Evolutionary conservation across 345 rosid species (phyloP).

Genomic region (Salix viminalis): DNA sequence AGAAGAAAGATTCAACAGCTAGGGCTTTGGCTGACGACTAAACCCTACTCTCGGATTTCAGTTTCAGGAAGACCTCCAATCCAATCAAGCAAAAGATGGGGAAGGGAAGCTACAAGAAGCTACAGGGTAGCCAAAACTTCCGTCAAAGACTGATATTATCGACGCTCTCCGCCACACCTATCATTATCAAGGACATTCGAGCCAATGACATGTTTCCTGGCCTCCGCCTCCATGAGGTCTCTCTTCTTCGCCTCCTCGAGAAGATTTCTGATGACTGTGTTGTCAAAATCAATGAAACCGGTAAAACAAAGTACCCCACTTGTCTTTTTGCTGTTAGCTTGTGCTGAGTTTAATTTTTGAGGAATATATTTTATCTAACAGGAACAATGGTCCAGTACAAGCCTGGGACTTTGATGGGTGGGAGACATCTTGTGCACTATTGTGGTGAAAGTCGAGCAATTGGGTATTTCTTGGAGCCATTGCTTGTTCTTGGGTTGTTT

Average conservation of each 20-base stretch:
- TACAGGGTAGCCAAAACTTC: slow-evolving; percentile 71
- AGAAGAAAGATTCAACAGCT: not conserved
- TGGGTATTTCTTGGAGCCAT: slow-evolving; percentile 83
- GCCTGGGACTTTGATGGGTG: slow-evolving; percentile 83
- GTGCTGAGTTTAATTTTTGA: not conserved
- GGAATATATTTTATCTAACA: slow-evolving; percentile 17
- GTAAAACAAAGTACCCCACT: slow-evolving; percentile 18
- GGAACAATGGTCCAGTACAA: slow-evolving; percentile 66
- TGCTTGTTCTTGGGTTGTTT: slow-evolving; percentile 71
- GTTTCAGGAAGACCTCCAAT: not conserved
- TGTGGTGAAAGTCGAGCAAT: slow-evolving; percentile 73
- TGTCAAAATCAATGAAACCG: slow-evolving; percentile 72
- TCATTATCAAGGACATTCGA: slow-evolving; percentile 64
- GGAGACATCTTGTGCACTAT: slow-evolving; percentile 59
- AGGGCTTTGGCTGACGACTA: not conserved
- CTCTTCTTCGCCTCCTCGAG: slow-evolving; percentile 77
- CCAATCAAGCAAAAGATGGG: slow-evolving; percentile 35
- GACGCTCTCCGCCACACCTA: slow-evolving; percentile 57
- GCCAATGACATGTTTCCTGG: slow-evolving; percentile 66
- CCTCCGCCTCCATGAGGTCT: slow-evolving; percentile 69
- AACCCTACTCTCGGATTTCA: not conserved
- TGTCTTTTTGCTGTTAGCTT: not conserved
- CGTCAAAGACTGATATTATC: slow-evolving; percentile 73
- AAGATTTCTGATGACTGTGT: slow-evolving; percentile 61
- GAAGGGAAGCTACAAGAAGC: slow-evolving; percentile 51